These are phyloP conservation scores for Sparassis latifolia DNA, from an alignment of 1,284 basidiomycete genomes.

Conservation along the genomic window DNA sequence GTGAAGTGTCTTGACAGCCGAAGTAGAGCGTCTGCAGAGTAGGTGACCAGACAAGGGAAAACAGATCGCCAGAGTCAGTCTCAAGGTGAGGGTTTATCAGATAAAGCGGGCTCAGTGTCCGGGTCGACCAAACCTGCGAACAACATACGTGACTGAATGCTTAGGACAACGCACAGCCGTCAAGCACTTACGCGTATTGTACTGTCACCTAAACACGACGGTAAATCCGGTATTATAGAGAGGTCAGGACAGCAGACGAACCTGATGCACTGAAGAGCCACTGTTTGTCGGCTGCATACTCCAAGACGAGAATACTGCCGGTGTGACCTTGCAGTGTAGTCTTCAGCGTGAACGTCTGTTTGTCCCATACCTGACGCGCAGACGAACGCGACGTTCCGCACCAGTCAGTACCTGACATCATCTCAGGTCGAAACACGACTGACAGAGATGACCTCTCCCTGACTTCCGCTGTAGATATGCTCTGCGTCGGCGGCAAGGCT, in stretches of 20 bases:
- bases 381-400: slow-evolving; percentile 1
- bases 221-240: not conserved
- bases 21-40: slow-evolving; percentile 72
- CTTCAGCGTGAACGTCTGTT: slow-evolving; percentile 60
- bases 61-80: slow-evolving; percentile 84
- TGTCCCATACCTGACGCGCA: slow-evolving; percentile 73
- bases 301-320: slow-evolving; percentile 79
- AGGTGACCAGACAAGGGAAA: slow-evolving; percentile 80
- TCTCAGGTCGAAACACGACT: slow-evolving; percentile 14
- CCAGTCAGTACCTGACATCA: not conserved
- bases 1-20: slow-evolving; percentile 86
- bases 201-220: slow-evolving; percentile 58
- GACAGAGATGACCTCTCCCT: slow-evolving; percentile 72
- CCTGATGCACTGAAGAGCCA: slow-evolving; percentile 87
- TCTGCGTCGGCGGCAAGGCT: slow-evolving; percentile 67
- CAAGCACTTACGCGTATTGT: slow-evolving; percentile 62
- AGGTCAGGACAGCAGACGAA: slow-evolving; percentile 22
- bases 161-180: not conserved
- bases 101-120: slow-evolving; percentile 65
- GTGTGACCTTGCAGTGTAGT: slow-evolving; percentile 81
- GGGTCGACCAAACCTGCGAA: slow-evolving; percentile 80
- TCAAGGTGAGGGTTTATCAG: slow-evolving; percentile 82
- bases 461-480: slow-evolving; percentile 82
- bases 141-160: slow-evolving; percentile 2
- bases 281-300: slow-evolving; percentile 66